These are phyloP conservation scores for Arachnopeziza araneosa DNA, from an alignment of 2,329 filamentous ascomycete genomes.

Conservation along the genomic window DNA sequence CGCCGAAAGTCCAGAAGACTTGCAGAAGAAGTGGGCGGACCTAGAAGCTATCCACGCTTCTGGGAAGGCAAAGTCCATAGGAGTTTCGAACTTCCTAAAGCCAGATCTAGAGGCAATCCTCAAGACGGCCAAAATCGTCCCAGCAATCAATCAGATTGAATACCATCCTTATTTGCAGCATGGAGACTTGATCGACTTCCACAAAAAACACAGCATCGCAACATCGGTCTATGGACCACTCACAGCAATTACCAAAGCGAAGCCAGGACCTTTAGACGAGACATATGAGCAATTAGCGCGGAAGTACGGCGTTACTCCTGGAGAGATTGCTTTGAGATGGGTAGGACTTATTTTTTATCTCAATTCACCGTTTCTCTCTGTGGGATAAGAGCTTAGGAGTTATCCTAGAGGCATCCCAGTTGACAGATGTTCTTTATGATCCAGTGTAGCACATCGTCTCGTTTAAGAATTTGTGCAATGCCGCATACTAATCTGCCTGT, in stretches of 20 bases:
- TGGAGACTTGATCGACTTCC: slow-evolving; percentile 51
- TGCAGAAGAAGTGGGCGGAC: slow-evolving; percentile 56
- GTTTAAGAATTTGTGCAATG: slow-evolving; percentile 13
- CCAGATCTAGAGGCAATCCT: slow-evolving; percentile 51
- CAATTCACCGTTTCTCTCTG: too few species aligned
- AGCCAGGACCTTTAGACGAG: slow-evolving; percentile 47
- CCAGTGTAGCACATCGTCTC: too few species aligned
- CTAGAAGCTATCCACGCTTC: slow-evolving; percentile 61
- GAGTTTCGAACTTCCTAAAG: slow-evolving; percentile 68
- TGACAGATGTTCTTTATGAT: too few species aligned
- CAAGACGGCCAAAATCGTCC: slow-evolving; percentile 53
- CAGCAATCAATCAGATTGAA: slow-evolving; percentile 77
- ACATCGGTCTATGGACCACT: slow-evolving; percentile 52
- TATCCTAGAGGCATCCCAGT: too few species aligned
- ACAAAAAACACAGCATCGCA: slow-evolving; percentile 51
- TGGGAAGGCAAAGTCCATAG: slow-evolving; percentile 64
- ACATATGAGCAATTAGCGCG: slow-evolving; percentile 45
- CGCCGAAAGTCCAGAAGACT: slow-evolving; percentile 39
- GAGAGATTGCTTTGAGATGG: slow-evolving; percentile 55
- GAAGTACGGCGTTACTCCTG: slow-evolving; percentile 53
- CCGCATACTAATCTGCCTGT: too few species aligned
- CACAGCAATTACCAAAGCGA: slow-evolving; percentile 42
- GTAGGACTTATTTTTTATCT: neutral
- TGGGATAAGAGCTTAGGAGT: too few species aligned
- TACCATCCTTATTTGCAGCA: slow-evolving; percentile 72